Evolutionary conservation across 1,139 yeast species (phyloP), one percentile per base, ranked within the genome.

Genomic region (Kurtzmaniella quercitrusa): DNA sequence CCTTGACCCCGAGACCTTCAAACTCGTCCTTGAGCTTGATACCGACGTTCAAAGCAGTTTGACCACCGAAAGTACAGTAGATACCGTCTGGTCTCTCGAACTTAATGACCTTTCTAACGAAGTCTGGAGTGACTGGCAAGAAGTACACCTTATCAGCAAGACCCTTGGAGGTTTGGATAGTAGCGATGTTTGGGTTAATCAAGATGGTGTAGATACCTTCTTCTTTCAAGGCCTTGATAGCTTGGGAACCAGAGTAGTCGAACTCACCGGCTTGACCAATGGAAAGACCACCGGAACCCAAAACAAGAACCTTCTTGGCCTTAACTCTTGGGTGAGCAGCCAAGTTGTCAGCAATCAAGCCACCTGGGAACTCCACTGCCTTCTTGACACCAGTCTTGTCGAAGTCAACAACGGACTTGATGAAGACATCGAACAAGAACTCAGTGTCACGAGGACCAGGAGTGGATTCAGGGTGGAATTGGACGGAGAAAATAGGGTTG

Each of bases 221-320:
- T 75, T 93, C 98, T 66, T 89, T 91, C 72, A 93, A 79, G 44
- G 98, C 98, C 67, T 86, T 85, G 62, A 86, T 85, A 51, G 94
- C 93, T 68, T 88, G 96, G 49, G 97, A 89, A 60, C 98, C 98
- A 45, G 97, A 90, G 71, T 93, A 93, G 68, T 93, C 99, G 63
- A 93, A 93, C 72, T 93, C 99, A 69, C 99, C 99, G 52, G 99
- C 99, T 76, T 93, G 99, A 59, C 99, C 99, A 67, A 93, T 93
- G 47, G 96, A 86, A 58, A 93, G 78, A 66, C 99, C 99, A 75
- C 99, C 99, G 41, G 98, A 91, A 55, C 99, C 99, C 58, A 93
- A 79, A 49, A 93, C 95, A 60, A 93, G 80, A 36, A 93, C 98
- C 71, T 94, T 94, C 76, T 90, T 88, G 58, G 86, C 96, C 44